Percentiles rank a stretch among this genome's conserved stretches.
phyloP scores from a whole-genome alignment of 768 basidiomycete species.

The Boletus reticuloceps region DNA sequence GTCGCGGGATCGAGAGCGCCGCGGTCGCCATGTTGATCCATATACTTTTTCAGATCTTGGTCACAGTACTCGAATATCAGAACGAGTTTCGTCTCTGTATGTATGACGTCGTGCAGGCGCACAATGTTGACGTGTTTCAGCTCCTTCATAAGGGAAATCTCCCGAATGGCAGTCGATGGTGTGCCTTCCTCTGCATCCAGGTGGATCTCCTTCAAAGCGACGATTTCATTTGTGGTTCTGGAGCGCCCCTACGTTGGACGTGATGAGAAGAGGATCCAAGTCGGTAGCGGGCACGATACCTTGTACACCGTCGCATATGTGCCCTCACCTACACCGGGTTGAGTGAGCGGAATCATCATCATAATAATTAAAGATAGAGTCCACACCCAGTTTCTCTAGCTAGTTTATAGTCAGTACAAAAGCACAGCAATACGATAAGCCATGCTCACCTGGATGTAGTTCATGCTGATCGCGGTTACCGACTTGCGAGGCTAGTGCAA shows the following conservation, averaged over 20 bases:
- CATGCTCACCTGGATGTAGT: slow-evolving; percentile 53
- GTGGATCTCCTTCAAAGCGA: slow-evolving; percentile 98
- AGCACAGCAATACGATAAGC: not conserved
- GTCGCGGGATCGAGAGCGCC: slow-evolving; percentile 89
- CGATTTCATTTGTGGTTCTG: slow-evolving; percentile 96
- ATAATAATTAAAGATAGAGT: not conserved
- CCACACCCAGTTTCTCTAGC: slow-evolving; percentile 83
- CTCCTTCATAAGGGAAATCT: slow-evolving; percentile 99
- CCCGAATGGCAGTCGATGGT: slow-evolving; percentile 96
- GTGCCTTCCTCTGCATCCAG: slow-evolving; percentile 99
- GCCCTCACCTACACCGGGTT: slow-evolving; percentile 61
- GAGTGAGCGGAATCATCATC: slow-evolving; percentile 5
- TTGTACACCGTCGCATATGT: slow-evolving; percentile 98
- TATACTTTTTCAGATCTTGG: slow-evolving; percentile 98
- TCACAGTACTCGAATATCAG: slow-evolving; percentile 99
- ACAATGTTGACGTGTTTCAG: slow-evolving; percentile 99
- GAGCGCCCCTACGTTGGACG: slow-evolving; percentile 71
- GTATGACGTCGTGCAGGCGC: slow-evolving; percentile 96
- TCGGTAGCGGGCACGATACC: slow-evolving; percentile 40
- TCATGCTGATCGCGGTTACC: slow-evolving; percentile 35
- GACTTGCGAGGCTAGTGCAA: slow-evolving; percentile 1
- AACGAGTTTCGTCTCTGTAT: slow-evolving; percentile 96
- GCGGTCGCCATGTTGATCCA: slow-evolving; percentile 97
- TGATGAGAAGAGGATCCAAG: not conserved
- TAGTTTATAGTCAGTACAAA: slow-evolving; percentile 30